Conservation (phyloP, 768 basidiomycete species). For the Glaciozyma martinii region DNA sequence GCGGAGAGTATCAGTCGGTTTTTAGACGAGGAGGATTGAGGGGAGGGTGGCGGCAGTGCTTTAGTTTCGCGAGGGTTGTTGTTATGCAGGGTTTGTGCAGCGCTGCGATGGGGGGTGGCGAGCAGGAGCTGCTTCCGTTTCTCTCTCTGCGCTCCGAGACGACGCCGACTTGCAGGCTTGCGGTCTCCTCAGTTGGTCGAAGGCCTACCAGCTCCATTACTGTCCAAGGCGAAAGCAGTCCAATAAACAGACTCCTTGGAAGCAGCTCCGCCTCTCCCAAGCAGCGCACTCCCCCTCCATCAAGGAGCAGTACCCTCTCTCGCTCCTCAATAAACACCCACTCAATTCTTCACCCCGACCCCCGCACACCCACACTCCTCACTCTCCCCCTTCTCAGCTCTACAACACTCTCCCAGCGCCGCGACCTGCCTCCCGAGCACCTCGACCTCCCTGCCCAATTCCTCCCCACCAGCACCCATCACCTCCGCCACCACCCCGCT, state of each 20-base stretch:
- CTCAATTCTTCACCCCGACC: not conserved
- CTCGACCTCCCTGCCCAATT: slow-evolving; percentile 15
- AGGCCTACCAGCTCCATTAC: too few species aligned
- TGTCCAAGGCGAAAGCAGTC: not conserved
- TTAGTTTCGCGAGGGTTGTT: too few species aligned
- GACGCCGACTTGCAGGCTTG: too few species aligned
- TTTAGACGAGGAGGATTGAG: not conserved
- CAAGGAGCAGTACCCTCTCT: not conserved
- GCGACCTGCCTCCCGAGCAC: slow-evolving; percentile 15
- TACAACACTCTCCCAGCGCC: slow-evolving; percentile 26
- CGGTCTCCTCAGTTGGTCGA: too few species aligned
- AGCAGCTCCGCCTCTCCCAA: too few species aligned
- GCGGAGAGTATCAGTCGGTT: not conserved
- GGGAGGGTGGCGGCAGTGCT: not conserved
- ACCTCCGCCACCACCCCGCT: not conserved
- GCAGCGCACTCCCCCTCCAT: not conserved
- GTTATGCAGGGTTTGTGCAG: not conserved
- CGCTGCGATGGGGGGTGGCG: not conserved
- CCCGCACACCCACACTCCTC: not conserved
- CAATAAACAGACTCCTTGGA: too few species aligned
- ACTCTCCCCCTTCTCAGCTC: too few species aligned
- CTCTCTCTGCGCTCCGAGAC: not conserved
- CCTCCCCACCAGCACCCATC: not conserved
- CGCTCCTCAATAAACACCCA: not conserved
- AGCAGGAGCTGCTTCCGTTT: not conserved